Evolutionary conservation across 2,329 filamentous ascomycete species (phyloP).

Genomic region (Fusarium abutilonis): DNA sequence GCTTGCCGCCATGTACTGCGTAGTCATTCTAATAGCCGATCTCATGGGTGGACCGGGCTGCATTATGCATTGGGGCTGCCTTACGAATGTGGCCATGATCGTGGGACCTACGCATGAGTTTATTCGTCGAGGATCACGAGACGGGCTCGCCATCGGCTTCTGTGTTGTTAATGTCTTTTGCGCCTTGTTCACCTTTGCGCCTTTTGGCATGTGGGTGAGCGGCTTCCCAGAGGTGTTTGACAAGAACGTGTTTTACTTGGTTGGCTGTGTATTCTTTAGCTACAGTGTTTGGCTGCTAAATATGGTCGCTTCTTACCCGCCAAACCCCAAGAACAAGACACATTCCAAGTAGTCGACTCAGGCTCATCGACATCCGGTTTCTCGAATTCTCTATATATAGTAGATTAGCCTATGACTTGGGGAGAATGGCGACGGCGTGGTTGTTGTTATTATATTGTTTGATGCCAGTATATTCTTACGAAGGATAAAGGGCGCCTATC

Average conservation of each 20-base stretch:
- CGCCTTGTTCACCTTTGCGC: slow-evolving; percentile 11
- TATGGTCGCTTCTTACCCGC: too few relatives aligned
- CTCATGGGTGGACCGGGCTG: slow-evolving; percentile 9
- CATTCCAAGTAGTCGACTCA: too few relatives aligned
- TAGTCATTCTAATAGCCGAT: not conserved
- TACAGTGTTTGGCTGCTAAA: not conserved
- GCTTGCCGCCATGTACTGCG: slow-evolving; percentile 3
- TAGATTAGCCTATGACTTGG: too few relatives aligned
- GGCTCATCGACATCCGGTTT: too few relatives aligned
- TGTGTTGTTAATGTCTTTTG: slow-evolving; percentile 14
- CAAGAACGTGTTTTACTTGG: not conserved
- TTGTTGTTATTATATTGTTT: too few relatives aligned
- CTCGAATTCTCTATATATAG: too few relatives aligned
- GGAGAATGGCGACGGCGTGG: too few relatives aligned
- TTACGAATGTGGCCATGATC: slow-evolving; percentile 16
- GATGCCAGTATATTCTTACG: too few relatives aligned
- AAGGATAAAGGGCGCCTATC: too few relatives aligned
- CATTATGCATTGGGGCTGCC: slow-evolving; percentile 5
- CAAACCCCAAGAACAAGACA: too few relatives aligned
- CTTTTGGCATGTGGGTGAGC: slow-evolving; percentile 2
- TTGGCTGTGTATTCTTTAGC: not conserved
- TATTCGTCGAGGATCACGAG: slow-evolving; percentile 6
- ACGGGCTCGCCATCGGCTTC: slow-evolving; percentile 4
- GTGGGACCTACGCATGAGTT: slow-evolving; percentile 11
- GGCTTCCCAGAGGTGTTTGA: slow-evolving; percentile 15